Base-by-base conservation (phyloP, 1,284 basidiomycete species). In the Cerioporus squamosus region DNA sequence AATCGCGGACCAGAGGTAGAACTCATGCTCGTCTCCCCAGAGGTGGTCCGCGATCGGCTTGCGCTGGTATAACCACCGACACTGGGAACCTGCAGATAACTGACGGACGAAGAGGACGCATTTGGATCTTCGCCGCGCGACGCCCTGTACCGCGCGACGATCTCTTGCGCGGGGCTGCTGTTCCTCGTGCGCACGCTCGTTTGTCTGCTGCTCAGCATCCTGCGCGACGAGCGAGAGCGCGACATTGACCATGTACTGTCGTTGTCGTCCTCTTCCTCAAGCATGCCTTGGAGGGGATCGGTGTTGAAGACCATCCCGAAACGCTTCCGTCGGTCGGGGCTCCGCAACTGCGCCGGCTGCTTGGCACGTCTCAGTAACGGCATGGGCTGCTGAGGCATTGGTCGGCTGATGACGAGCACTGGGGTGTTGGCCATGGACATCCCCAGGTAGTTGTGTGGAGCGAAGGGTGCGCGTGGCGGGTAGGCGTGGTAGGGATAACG, bases 221-320 rank as follows among this genome's bases (percentile, higher is more conserved):
- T 29, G 53, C 49, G 56, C 49, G 53, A 50, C 42, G 51, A 26
- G 44, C 58, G 61, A 38, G 58, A 55, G 55, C 60, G 58, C 45
- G 62, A 64, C 62, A 64, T 64, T 3, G 63, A 62, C 63, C 63
- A 64, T 38, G 60, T 62, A 54, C 63, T 64, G 47, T 64, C 63
- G 26, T 46, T 55, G 31, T 64, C 60, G 51, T 51, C n/a, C n/a
- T n/a, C 53, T 51, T 61, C 58, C 10, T 53, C 46, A 44, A 24
- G 29, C 43, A 46, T 46, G 9, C 44, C 55, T 20, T 29, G 44
- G 17, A 62, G 56, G 15, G 60, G 57, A 44, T 60, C 53, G 15
- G 43, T 42, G 24, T 45, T 46, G 53, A 64, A 64, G 31, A 64
- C 29, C 48, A 61, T 44, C 14, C 63, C 63, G 39, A 62, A 58